Base-by-base conservation (phyloP, 2,329 filamentous ascomycete species). In the Colletotrichum orchidophilum region DNA sequence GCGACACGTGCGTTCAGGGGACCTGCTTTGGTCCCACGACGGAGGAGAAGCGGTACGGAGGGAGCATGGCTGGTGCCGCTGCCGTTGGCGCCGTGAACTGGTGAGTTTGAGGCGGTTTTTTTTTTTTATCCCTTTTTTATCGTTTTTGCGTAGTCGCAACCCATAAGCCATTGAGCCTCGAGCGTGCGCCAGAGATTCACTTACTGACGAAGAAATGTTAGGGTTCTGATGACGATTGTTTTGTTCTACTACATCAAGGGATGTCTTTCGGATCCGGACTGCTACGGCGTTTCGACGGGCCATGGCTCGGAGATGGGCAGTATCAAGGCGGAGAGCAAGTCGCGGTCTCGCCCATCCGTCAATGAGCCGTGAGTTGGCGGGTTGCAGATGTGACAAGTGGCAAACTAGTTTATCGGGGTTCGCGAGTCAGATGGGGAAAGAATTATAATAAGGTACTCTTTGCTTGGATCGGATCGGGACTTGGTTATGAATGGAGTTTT, bases 51-150 rank as follows among this genome's bases (percentile, higher is more conserved):
- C 59, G 61, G 31, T 75, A 73, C 49, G 64, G 82, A 39, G 74
- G 76, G 26, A 80, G 79, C 5, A 76, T 85, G 57, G 83, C 79
- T 11, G 83, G 78, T 21, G 80, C 76, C 46, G 82, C 84, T 24
- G 83, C 78, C 33, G 64, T 87, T 6, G 84, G 84, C 3, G 83
- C 82, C 11, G 24, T 84, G 18, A 75, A 77, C 18, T 86, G 84
- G 82, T 83, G 66, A 66, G 78, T 76, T 13, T 3, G n/a, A n/a
- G n/a, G n/a, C n/a, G n/a, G n/a, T 11, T 3, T 57, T 8, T 18
- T 42, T 31, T n/a, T 27, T 49, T 24, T 33, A n/a, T 15, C 31
- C 4, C 5, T 6, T 21, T 46, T 6, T 7, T 42, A 3, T 29
- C 11, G 18, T 46, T 21, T 9, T 8, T 49, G 15, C 31, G n/a